These are phyloP conservation scores for Macrocystidia cucumis DNA, from an alignment of 1,284 basidiomycete species.

Conservation along the genomic window DNA sequence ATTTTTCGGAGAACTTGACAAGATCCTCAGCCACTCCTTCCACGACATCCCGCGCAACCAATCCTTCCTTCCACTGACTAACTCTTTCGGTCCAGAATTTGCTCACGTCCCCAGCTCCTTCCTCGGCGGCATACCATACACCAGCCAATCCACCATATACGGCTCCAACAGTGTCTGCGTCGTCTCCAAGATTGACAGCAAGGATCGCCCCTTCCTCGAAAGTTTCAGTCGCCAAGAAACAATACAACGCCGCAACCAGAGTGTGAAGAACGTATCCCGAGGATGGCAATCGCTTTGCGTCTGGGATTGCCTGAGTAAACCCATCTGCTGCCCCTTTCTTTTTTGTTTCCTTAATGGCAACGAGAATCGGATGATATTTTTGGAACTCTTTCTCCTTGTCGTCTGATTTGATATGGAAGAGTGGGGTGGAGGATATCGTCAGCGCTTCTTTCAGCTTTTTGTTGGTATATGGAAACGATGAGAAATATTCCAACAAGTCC, in stretches of 20 bases:
- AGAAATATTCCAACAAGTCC: conserved; percentile 26
- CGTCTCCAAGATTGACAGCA: conserved; percentile 32
- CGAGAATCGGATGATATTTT: conserved; percentile 25
- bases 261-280: conserved; percentile 30
- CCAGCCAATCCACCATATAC: conserved; percentile 34
- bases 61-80: conserved; percentile 21
- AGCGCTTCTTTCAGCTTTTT: conserved; percentile 21
- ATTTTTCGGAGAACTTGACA: conserved; percentile 13
- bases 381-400: conserved; percentile 23
- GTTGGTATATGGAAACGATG: conserved; percentile 24
- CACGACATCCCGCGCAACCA: conserved; percentile 25
- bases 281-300: conserved; percentile 21
- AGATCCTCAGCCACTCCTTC: conserved; percentile 29
- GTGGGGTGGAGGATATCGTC: conserved; percentile 15
- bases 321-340: conserved; percentile 4
- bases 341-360: conserved; percentile 15
- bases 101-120: conserved; percentile 9
- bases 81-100: conserved; percentile 30
- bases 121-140: conserved; percentile 27
- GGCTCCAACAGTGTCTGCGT: conserved; percentile 35
- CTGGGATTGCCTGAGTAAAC: conserved; percentile 22
- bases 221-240: conserved; percentile 31
- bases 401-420: conserved; percentile 8
- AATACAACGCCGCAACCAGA: conserved; percentile 31
- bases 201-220: conserved; percentile 35